These are phyloP conservation scores for Blastobotrys apis DNA, from an alignment of 1,139 yeast species.

Conservation along the genomic window DNA sequence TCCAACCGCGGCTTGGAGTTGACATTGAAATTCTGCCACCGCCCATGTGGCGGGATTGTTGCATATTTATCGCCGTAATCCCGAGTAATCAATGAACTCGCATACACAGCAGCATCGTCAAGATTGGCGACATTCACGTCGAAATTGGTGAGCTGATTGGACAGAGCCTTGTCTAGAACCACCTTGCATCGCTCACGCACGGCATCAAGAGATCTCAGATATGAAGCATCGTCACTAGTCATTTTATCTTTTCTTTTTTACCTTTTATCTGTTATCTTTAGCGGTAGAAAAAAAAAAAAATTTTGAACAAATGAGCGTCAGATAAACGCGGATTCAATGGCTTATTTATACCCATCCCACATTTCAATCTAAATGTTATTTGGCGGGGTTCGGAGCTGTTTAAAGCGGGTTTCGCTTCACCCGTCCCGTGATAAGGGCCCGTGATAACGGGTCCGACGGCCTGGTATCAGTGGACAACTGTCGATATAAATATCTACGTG, in stretches of 20 bases:
- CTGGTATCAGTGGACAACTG: too few relatives aligned
- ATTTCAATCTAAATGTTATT: too few relatives aligned
- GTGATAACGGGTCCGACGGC: too few relatives aligned
- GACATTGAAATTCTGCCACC: conserved; percentile 59
- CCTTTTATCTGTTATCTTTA: too few relatives aligned
- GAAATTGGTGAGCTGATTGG: conserved; percentile 42
- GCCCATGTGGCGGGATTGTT: conserved; percentile 56
- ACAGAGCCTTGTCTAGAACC: conserved; percentile 39
- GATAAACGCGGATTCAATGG: too few relatives aligned
- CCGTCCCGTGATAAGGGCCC: too few relatives aligned
- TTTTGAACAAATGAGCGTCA: too few relatives aligned
- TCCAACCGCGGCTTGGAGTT: conserved; percentile 44
- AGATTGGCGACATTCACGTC: conserved; percentile 42
- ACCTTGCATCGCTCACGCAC: conserved; percentile 48
- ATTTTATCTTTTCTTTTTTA: background rate
- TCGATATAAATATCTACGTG: background rate
- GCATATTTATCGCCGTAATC: conserved; percentile 39
- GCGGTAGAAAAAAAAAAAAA: too few relatives aligned
- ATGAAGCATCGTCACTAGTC: conserved; percentile 24
- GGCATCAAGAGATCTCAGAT: conserved; percentile 45
- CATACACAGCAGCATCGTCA: conserved; percentile 41
- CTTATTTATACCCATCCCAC: too few relatives aligned
- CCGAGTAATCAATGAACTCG: conserved; percentile 40
- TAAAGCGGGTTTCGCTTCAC: too few relatives aligned
- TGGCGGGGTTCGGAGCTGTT: too few relatives aligned